Evolutionary conservation across 352 stramenopile species (phyloP), one percentile per base, ranked within the genome.

Genomic region (Phytopythium delawarense): DNA sequence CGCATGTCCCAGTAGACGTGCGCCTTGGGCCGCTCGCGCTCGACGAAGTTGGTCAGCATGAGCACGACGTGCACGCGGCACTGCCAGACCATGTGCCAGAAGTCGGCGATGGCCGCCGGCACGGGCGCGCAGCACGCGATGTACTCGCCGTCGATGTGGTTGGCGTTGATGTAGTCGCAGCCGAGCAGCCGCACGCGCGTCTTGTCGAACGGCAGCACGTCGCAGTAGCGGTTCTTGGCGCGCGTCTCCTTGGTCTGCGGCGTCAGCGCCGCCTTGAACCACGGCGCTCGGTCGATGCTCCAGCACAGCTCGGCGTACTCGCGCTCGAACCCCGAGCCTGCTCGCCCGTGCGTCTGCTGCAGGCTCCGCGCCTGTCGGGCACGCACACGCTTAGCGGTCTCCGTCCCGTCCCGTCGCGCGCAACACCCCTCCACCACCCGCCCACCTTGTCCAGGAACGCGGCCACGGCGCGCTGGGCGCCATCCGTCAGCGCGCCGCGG

Each of bases 41-140:
- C 86, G 28, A 95, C 72, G 63, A 92, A 95, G 65, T 93, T 92
- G 9, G 86, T 95, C 39, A 95, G 84, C 84, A 95, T 95, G 60
- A 92, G 78, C n/a, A 95, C 73, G 25, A 93, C 84, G 32, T 91
- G 74, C 11, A 92, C 84, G 57, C 91, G 71, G 49, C 68, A 77
- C 40, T 91, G 68, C 84, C 82, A 93, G 2, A 92, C 59, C 86
- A 93, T 95, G 64, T 79, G 80, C 81, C 83, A 95, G 64, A 95
- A 95, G 73, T 93, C 84, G 4, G 39, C 56, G 23, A 92, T 89
- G 18, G 74, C 82, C 23, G 56, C 71, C 3, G 80, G 83, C 6
- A 92, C 70, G 11, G 83, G 86, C 11, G 86, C 83, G 59, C 78
- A 88, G 72, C 80, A 92, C 21, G 86, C 84, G 53, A 95, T 89